phyloP scores from a whole-genome alignment of 495 filamentous ascomycete species.

The Penicillium samsonianum region DNA sequence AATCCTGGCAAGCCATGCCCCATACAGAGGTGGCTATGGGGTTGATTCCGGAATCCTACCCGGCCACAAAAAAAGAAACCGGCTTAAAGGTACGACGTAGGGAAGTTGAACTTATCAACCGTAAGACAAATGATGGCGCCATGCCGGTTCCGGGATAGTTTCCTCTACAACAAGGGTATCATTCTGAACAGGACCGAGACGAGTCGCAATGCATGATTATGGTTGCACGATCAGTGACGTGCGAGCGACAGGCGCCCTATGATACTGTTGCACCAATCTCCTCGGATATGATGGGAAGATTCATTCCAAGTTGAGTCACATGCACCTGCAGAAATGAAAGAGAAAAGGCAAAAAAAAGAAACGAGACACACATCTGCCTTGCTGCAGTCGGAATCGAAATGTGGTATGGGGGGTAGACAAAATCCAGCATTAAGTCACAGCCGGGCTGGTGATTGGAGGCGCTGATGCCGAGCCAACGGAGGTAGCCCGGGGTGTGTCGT shows the following conservation, averaged over 20 bases:
- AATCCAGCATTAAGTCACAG: not conserved
- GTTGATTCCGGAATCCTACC: not conserved
- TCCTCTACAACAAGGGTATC: constrained; percentile 2
- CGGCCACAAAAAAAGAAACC: not conserved
- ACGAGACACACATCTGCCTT: constrained; percentile 3
- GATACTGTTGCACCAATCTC: constrained; percentile 7
- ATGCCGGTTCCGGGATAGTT: constrained; percentile 9
- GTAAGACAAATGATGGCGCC: not conserved
- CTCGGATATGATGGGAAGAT: constrained; percentile 1
- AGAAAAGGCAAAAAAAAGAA: not conserved
- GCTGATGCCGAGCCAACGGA: not conserved
- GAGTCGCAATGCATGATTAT: constrained; percentile 5
- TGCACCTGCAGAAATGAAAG: not conserved
- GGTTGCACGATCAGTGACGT: constrained; percentile 13
- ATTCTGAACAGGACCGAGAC: constrained; percentile 5
- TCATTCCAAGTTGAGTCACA: constrained; percentile 10
- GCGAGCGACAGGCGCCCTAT: not conserved
- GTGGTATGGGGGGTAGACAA: not conserved
- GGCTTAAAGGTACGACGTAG: not conserved
- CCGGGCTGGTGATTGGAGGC: not conserved
- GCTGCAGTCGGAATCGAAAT: constrained; percentile 11
- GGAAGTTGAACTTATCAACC: not conserved
- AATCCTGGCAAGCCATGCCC: not conserved
- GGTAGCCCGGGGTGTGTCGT: constrained; percentile 12
- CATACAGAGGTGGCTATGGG: not conserved